phyloP scores from a whole-genome alignment of 2,329 filamentous ascomycete species.

The Phoma sp. region DNA sequence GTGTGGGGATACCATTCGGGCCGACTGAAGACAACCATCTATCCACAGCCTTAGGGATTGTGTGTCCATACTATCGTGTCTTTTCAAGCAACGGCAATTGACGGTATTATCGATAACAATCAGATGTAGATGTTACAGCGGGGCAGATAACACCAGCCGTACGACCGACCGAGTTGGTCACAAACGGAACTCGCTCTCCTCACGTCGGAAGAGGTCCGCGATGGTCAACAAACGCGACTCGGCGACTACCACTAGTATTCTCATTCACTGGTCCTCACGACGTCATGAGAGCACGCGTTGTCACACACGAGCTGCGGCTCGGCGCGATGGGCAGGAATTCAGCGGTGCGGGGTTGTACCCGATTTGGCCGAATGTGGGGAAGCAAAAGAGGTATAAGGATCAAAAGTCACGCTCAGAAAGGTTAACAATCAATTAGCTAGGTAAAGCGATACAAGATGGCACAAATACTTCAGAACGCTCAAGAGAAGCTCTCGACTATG shows the following conservation, averaged over 20 bases:
- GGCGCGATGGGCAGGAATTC: neutral
- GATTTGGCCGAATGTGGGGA: slow-evolving; percentile 2
- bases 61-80: neutral
- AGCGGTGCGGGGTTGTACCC: slow-evolving; percentile 15
- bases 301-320: neutral
- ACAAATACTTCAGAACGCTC: slow-evolving; percentile 17
- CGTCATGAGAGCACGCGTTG: slow-evolving; percentile 4
- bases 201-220: slow-evolving; percentile 8
- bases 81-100: neutral
- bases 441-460: slow-evolving; percentile 15
- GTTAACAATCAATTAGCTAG: neutral
- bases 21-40: neutral
- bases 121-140: neutral
- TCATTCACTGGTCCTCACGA: neutral
- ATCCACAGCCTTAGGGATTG: neutral
- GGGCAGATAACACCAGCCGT: neutral
- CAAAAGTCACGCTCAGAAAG: neutral
- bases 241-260: neutral
- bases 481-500: slow-evolving; percentile 23
- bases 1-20: neutral
- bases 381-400: slow-evolving; percentile 5
- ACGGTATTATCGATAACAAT: neutral
- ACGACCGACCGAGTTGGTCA: neutral
- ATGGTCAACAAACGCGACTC: neutral
- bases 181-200: neutral